A percentile compares a stretch with the other conserved stretches of the same genome.
phyloP scores from a whole-genome alignment of 1,284 basidiomycete species.

The Amanita bisporigera region DNA sequence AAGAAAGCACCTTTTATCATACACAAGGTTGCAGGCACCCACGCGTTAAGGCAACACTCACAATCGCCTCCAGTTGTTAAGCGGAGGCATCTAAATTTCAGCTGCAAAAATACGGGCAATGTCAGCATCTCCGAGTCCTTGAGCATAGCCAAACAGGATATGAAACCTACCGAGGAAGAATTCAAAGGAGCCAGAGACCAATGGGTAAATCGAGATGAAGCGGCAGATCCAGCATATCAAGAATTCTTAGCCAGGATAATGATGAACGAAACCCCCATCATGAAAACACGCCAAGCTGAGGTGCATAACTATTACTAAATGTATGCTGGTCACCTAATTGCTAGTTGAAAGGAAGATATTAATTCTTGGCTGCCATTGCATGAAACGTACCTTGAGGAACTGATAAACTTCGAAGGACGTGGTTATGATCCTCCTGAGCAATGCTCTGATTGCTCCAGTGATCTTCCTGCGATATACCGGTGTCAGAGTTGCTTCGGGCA shows the following conservation, averaged over 20 bases:
- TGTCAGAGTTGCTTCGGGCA: neutral
- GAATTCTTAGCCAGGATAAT: neutral
- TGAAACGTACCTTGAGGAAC: neutral
- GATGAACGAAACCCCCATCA: neutral
- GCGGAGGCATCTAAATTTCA: neutral
- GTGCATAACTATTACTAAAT: neutral
- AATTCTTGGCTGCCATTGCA: neutral
- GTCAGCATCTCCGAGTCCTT: neutral
- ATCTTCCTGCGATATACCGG: conserved; percentile 1
- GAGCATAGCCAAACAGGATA: neutral
- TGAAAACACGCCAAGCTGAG: neutral
- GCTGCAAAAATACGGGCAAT: neutral
- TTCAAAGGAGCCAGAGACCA: neutral
- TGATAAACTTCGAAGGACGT: neutral
- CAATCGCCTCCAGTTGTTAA: neutral
- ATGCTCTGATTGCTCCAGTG: neutral
- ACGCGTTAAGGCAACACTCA: neutral
- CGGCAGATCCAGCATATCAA: neutral
- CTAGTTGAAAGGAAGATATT: neutral
- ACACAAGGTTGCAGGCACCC: neutral
- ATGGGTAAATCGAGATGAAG: neutral
- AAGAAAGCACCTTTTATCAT: neutral
- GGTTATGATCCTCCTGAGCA: neutral
- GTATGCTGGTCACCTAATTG: neutral
- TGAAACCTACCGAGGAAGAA: neutral